phyloP scores from a whole-genome alignment of 768 basidiomycete genomes.

The Russula lepida region DNA sequence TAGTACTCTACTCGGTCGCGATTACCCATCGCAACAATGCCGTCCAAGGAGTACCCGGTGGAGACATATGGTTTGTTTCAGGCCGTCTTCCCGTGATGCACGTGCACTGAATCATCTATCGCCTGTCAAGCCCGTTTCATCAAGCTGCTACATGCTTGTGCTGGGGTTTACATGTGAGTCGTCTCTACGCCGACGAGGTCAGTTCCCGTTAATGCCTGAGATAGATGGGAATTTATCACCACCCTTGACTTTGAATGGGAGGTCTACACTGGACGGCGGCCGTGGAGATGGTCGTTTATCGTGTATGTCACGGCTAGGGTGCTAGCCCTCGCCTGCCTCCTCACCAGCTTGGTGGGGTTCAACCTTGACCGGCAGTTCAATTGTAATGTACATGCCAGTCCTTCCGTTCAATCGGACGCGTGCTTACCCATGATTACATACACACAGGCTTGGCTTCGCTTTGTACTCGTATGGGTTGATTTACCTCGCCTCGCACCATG shows the following conservation, averaged over 20 bases:
- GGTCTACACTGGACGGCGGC: slow-evolving; percentile 16
- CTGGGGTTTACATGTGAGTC: slow-evolving; percentile 15
- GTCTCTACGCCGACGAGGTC: neutral
- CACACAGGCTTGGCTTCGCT: slow-evolving; percentile 13
- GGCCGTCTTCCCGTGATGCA: neutral
- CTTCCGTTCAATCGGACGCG: neutral
- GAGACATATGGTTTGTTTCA: neutral
- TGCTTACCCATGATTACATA: neutral
- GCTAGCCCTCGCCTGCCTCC: slow-evolving; percentile 5
- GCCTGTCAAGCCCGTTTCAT: neutral
- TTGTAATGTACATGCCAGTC: slow-evolving; percentile 1
- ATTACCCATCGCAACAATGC: neutral
- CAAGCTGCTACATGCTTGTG: slow-evolving; percentile 9
- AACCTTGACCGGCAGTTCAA: slow-evolving; percentile 7
- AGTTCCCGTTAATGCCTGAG: neutral
- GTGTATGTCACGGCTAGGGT: slow-evolving; percentile 6
- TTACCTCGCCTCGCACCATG: neutral
- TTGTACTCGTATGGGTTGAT: slow-evolving; percentile 7
- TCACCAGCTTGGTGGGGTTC: slow-evolving; percentile 13
- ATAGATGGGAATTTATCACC: slow-evolving; percentile 16
- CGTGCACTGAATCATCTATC: neutral
- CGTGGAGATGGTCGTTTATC: slow-evolving; percentile 19
- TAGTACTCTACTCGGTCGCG: neutral
- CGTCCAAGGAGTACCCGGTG: neutral
- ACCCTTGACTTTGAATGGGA: slow-evolving; percentile 17